A percentile compares a stretch with the other conserved stretches of the same genome.
These are phyloP conservation scores for Pseudozyma hubeiensis DNA, from an alignment of 1,284 basidiomycete species.

Conservation along the genomic window DNA sequence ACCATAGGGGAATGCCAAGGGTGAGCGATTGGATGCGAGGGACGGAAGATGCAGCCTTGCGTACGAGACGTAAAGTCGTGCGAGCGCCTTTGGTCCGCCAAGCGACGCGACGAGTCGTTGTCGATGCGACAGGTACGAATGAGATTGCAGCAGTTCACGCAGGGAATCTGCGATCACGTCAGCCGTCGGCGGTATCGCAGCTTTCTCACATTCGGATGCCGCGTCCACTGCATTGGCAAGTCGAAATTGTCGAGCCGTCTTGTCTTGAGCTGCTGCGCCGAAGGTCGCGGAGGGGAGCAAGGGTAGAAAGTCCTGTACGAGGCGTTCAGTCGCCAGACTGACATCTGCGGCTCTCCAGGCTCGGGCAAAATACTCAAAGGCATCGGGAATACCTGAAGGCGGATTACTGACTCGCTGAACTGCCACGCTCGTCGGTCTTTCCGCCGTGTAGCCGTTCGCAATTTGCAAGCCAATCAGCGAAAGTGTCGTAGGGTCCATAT, in stretches of 20 bases:
- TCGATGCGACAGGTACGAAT: constrained; percentile 40
- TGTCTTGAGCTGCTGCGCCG: constrained; percentile 8
- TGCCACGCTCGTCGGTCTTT: constrained; percentile 4
- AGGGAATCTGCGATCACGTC: constrained; percentile 15
- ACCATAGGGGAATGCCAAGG: constrained; percentile 51
- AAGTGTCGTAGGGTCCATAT: constrained; percentile 58
- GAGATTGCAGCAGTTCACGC: constrained; percentile 23
- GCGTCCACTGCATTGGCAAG: constrained; percentile 10
- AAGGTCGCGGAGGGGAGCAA: constrained; percentile 18
- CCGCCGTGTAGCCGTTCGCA: constrained; percentile 21
- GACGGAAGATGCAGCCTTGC: constrained; percentile 50
- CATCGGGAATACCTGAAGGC: constrained; percentile 32
- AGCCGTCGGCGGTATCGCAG: constrained; percentile 12
- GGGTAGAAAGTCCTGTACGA: constrained; percentile 55
- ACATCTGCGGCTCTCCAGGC: constrained; percentile 55
- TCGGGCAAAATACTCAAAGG: constrained; percentile 56
- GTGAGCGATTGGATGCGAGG: constrained; percentile 28
- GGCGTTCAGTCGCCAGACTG: constrained; percentile 49
- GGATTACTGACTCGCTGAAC: constrained; percentile 5
- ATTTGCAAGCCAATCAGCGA: constrained; percentile 53
- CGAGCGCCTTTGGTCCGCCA: constrained; percentile 52
- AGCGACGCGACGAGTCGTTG: constrained; percentile 54
- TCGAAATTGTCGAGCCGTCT: constrained; percentile 8
- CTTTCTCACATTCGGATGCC: neutral
- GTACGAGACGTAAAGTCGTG: constrained; percentile 54